Base-by-base conservation (phyloP, 768 basidiomycete genomes). In the Favolaschia claudopus region DNA sequence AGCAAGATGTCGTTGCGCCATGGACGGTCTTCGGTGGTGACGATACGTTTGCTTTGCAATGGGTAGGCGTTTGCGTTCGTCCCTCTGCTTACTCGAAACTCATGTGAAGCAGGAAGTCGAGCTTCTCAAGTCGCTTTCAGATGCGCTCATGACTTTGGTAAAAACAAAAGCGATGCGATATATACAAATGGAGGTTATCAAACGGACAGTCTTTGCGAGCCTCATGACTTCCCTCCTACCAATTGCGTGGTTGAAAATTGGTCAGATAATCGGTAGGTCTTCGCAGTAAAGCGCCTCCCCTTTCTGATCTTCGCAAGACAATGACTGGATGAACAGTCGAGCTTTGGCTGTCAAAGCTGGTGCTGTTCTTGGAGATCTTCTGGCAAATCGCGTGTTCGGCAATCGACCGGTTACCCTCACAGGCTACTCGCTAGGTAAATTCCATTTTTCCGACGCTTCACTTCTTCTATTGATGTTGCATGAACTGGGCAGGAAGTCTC, bases 281-380 rank as follows among this genome's bases (percentile, higher is more conserved):
- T 29, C 7, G 24, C 14, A 33, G 22, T 31, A 24, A 29, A 28
- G 8, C 17, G 19, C 29, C 6, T 52, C 28, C 19, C 20, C 32
- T 50, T 36, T 29, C 15, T 19, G 34, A 40, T 44, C 34, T 9
- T 28, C 19, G 15, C 31, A 37, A 85, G 85, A 86, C 70, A 86
- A 86, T 67, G 84, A 85, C 2, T 86, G 84, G 84, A 81, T 82
- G 80, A 83, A 83, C 64, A 76, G 83, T 12, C 78, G 74, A 58
- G 77, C 82, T n/a, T 74, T 80, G 15, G 82, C 83, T 2, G 60
- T 76, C 51, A 85, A 85, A 65, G 76, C 84, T 19, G 85, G 85
- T 14, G 78, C 75, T 13, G 84, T 87, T 17, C 70, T 87, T 37
- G 85, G 81, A 20, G 80, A 79, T 29, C 75, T 85, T 20, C 74